Conservation (phyloP, 352 stramenopile species). For the Hyaloperonospora brassicae region DNA sequence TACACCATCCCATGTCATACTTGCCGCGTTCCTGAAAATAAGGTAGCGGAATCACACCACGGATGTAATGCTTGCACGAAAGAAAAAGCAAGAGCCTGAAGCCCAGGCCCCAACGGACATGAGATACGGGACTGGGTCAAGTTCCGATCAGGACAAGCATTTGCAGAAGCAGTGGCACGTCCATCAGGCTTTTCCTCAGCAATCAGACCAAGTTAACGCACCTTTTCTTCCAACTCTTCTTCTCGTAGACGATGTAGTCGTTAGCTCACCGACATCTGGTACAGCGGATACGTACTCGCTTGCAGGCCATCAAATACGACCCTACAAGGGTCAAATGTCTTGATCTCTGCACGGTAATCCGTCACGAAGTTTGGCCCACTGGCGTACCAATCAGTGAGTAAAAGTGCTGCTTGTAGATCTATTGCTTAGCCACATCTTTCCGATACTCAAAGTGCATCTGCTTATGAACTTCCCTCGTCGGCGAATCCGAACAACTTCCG, state of each 20-base stretch:
- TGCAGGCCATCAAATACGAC: conserved; percentile 79
- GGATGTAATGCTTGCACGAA: conserved; percentile 97
- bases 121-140: conserved; percentile 94
- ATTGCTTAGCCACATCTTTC: too few species aligned
- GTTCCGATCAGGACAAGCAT: conserved; percentile 91
- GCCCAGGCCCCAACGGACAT: conserved; percentile 95
- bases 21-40: conserved; percentile 92
- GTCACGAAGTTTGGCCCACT: too few species aligned
- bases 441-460: too few species aligned
- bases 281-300: conserved; percentile 96
- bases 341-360: too few species aligned
- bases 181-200: conserved; percentile 66
- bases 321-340: too few species aligned
- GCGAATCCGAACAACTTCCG: too few species aligned
- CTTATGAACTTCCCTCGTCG: too few species aligned
- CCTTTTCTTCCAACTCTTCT: conserved; percentile 86
- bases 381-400: too few species aligned
- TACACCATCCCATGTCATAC: conserved; percentile 14
- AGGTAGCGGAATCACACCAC: conserved; percentile 96
- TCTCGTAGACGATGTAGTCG: conserved; percentile 94
- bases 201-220: conserved; percentile 45
- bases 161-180: conserved; percentile 13
- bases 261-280: conserved; percentile 94
- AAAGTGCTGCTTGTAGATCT: too few species aligned
- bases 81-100: conserved; percentile 97